Base-by-base conservation (phyloP, 1,284 basidiomycete species). In the Phenoliferia sp. region DNA sequence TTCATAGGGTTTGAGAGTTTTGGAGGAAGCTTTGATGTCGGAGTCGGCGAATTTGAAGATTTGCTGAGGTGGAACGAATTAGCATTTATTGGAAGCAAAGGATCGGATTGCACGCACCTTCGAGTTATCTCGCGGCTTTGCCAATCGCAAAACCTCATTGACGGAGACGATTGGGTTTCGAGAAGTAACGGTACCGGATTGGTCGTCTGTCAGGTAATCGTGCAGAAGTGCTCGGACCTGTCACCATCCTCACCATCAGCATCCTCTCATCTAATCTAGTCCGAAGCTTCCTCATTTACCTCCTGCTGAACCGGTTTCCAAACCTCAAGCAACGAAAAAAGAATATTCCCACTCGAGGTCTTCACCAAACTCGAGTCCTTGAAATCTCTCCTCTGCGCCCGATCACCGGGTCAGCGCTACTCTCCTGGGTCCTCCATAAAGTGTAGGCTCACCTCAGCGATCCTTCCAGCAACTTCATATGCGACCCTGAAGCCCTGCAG, bases 31-130 rank as follows among this genome's bases (percentile, higher is more conserved):
- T 78, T 92, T 94, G 33, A 81, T 73, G 77, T 95, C 92, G 2
- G 92, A 90, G 73, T 98, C 94, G 36, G 86, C 84, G 75, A 99
- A 93, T 61, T 90, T 88, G 84, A 97, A 99, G 60, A 96, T 85
- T 68, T 86, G 82, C 90, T 94, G 66, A 5, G 19, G 31, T 44
- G n/a, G 54, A n/a, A 54, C 63, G 28, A 9, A 34, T 35, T 22
- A n/a, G 50, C 66, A 73, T 4, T 28, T 7, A 34, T 57, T 55
- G 2, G n/a, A 28, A 19, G 3, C 16, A 15, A 15, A 1, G 48
- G 26, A 60, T 26, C 26, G 10, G 17, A 19, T 6, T 2, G 22
- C 3, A 35, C 75, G 34, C 65, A 91, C 92, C 83, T 92, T 93
- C 66, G 85, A 82, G 77, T 84, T 88, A 74, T 95, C 92, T 68